These are phyloP conservation scores for Samsoniella hepiali DNA, from an alignment of 2,329 filamentous ascomycete genomes.

Conservation along the genomic window DNA sequence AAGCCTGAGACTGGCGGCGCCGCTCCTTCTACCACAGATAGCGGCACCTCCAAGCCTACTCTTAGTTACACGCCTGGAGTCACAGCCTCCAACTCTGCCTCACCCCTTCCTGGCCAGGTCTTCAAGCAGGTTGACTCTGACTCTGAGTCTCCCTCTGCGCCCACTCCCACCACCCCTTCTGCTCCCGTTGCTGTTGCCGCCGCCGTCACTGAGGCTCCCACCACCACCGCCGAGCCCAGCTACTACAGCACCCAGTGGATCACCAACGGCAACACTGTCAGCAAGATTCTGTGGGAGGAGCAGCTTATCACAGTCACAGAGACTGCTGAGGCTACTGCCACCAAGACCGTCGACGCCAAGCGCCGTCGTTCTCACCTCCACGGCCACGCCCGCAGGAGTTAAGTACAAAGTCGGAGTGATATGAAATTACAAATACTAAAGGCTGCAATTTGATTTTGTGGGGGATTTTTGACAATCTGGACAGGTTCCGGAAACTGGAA, in stretches of 20 bases:
- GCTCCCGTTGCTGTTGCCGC: constrained; percentile 20
- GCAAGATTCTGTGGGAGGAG: constrained; percentile 57
- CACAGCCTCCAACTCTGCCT: constrained; percentile 30
- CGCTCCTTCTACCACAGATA: not conserved
- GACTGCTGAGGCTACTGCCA: constrained; percentile 29
- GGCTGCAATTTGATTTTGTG: constrained; percentile 21
- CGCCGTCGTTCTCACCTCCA: constrained; percentile 34
- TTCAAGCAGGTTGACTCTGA: constrained; percentile 35
- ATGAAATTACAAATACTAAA: constrained; percentile 20
- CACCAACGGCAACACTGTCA: constrained; percentile 49
- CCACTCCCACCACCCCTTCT: constrained; percentile 21
- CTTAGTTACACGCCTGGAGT: constrained; percentile 38
- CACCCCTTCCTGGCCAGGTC: constrained; percentile 41
- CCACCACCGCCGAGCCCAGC: constrained; percentile 26
- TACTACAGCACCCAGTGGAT: constrained; percentile 50
- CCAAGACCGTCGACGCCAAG: constrained; percentile 36
- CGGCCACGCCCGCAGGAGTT: constrained; percentile 35
- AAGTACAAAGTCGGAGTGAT: constrained; percentile 11
- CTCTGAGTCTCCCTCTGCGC: constrained; percentile 14
- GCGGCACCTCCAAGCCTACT: constrained; percentile 24
- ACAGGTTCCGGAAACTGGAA: constrained; percentile 34
- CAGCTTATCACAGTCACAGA: constrained; percentile 52
- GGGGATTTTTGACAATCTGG: constrained; percentile 30
- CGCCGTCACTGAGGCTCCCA: constrained; percentile 32
- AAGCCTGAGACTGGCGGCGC: constrained; percentile 6